These are phyloP conservation scores for Hypoxylon subgilvum DNA, from an alignment of 495 filamentous ascomycete genomes.

Conservation along the genomic window DNA sequence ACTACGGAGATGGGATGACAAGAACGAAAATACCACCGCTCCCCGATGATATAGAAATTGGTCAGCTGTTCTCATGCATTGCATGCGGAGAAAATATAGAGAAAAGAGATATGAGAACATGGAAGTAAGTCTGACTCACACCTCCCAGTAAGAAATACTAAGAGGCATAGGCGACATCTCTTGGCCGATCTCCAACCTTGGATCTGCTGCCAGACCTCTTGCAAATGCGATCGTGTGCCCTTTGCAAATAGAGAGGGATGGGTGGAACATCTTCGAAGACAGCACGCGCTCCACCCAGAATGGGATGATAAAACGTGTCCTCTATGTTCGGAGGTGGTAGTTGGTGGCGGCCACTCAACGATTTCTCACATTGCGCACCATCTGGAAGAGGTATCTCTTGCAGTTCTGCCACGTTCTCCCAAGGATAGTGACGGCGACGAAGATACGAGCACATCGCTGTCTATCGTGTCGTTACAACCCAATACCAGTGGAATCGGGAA, in stretches of 20 bases:
- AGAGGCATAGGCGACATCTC: constrained; percentile 1
- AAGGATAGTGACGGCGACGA: neutral
- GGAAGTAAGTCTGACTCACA: constrained; percentile 20
- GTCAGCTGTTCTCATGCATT: constrained; percentile 20
- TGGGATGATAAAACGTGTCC: constrained; percentile 16
- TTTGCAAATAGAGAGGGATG: constrained; percentile 20
- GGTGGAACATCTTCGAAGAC: constrained; percentile 17
- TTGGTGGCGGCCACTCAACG: constrained; percentile 1
- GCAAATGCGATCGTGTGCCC: neutral
- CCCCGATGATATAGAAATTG: neutral
- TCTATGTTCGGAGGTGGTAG: constrained; percentile 1
- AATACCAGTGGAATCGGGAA: neutral
- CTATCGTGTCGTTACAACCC: neutral
- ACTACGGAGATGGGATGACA: neutral
- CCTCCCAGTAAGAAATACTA: too few species aligned
- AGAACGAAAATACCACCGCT: constrained; percentile 22
- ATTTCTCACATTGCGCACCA: constrained; percentile 17
- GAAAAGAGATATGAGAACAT: constrained; percentile 6
- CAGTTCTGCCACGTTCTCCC: constrained; percentile 9
- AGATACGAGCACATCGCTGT: neutral
- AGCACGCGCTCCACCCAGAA: constrained; percentile 6
- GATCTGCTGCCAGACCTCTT: constrained; percentile 17
- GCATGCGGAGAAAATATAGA: constrained; percentile 13
- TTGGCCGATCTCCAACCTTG: constrained; percentile 19
- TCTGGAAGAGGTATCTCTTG: constrained; percentile 31